phyloP scores from a whole-genome alignment of 441 rosid genomes.

The Bocquillonia castaneifolia region DNA sequence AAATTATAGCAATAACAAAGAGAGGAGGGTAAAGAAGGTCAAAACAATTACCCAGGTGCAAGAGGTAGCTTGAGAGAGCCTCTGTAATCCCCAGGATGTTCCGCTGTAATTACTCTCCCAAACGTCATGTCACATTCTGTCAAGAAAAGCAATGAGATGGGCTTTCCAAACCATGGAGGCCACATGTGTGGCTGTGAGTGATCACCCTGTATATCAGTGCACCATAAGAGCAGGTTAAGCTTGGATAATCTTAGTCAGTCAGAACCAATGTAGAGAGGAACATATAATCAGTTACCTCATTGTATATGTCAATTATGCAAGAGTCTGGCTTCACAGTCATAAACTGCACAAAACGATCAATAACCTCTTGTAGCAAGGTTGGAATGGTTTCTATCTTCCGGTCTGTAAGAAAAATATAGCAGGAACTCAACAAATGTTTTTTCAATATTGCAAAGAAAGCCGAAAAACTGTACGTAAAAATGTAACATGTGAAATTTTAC shows the following conservation, averaged over 20 bases:
- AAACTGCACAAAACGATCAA: conserved; percentile 58
- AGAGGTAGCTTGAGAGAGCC: conserved; percentile 80
- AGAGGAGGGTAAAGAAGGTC: conserved; percentile 3
- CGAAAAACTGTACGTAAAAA: background rate
- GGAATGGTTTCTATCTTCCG: conserved; percentile 68
- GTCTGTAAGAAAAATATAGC: conserved; percentile 35
- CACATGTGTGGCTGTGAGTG: conserved; percentile 77
- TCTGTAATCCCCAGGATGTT: conserved; percentile 71
- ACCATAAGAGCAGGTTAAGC: conserved; percentile 6
- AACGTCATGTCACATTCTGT: conserved; percentile 80
- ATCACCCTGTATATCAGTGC: conserved; percentile 59
- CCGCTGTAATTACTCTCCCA: conserved; percentile 52
- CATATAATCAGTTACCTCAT: conserved; percentile 48
- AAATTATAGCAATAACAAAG: background rate
- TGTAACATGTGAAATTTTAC: conserved; percentile 3
- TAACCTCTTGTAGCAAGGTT: conserved; percentile 63
- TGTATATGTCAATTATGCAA: conserved; percentile 75
- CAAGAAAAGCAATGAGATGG: conserved; percentile 57
- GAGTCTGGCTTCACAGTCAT: conserved; percentile 67
- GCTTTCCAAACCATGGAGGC: conserved; percentile 77
- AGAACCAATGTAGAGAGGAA: conserved; percentile 7
- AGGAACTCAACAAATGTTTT: background rate
- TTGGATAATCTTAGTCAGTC: conserved; percentile 10
- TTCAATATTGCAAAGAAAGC: background rate
- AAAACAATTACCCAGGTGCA: conserved; percentile 62